These are phyloP conservation scores for Myxozyma vanderwaltii DNA, from an alignment of 805 yeast species.

Conservation along the genomic window DNA sequence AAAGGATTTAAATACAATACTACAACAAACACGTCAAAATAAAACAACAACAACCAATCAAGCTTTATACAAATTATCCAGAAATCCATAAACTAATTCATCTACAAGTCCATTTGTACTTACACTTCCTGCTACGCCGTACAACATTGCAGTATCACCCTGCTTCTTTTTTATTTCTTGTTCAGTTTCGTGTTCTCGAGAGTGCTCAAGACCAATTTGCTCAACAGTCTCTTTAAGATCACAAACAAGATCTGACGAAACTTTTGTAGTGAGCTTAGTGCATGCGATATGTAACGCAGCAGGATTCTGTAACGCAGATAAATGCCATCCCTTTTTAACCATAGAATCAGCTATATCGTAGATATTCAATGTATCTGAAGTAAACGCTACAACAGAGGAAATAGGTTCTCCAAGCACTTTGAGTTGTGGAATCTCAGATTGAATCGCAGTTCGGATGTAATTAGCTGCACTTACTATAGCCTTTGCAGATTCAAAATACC, in stretches of 20 bases:
- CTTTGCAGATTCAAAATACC: constrained; percentile 67
- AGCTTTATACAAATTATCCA: constrained; percentile 74
- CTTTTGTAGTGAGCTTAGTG: constrained; percentile 63
- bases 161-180: constrained; percentile 14
- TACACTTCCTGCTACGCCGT: constrained; percentile 95
- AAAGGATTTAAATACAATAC: background rate
- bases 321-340: constrained; percentile 76
- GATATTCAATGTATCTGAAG: constrained; percentile 61
- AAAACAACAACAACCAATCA: background rate
- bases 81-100: constrained; percentile 71
- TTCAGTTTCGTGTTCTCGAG: background rate
- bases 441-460: constrained; percentile 53
- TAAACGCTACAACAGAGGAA: constrained; percentile 80
- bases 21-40: background rate
- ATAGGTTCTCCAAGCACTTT: constrained; percentile 82
- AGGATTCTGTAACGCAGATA: constrained; percentile 83
- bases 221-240: constrained; percentile 40
- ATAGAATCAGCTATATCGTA: constrained; percentile 78
- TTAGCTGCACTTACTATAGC: constrained; percentile 70
- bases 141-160: constrained; percentile 77
- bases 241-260: constrained; percentile 59
- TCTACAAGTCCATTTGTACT: constrained; percentile 83
- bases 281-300: constrained; percentile 89
- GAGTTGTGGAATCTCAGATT: constrained; percentile 55
- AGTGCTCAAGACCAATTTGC: background rate